phyloP scores from a whole-genome alignment of 106 monocot species.

The Acorus calamus region DNA sequence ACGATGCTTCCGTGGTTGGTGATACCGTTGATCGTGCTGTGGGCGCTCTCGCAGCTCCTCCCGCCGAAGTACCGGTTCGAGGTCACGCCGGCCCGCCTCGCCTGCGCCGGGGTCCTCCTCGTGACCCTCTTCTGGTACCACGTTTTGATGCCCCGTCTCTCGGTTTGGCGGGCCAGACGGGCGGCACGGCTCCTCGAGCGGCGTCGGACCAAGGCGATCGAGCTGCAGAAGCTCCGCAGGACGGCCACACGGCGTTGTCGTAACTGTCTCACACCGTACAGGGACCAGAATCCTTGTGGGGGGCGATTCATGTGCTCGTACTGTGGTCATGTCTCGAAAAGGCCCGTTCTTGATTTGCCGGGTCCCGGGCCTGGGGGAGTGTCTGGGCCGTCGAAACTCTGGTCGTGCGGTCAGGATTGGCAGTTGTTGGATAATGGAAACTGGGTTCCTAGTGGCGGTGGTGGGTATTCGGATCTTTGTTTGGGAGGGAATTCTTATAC shows the following conservation, averaged over 20 bases:
- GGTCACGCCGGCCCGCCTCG: conserved; percentile 54
- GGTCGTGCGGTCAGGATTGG: conserved; percentile 43
- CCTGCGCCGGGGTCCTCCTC: conserved; percentile 50
- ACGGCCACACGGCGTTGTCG: conserved; percentile 55
- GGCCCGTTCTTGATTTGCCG: conserved; percentile 56
- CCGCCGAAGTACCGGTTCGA: conserved; percentile 43
- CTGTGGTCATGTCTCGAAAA: conserved; percentile 63
- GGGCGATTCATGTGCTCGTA: conserved; percentile 71
- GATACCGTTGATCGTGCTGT: conserved; percentile 39
- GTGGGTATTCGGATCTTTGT: conserved; percentile 11
- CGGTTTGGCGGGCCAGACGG: conserved; percentile 44
- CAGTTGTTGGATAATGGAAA: conserved; percentile 1
- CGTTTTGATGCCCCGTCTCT: conserved; percentile 47
- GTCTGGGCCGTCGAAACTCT: conserved; percentile 18
- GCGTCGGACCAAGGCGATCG: conserved; percentile 30
- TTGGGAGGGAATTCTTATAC: conserved; percentile 29
- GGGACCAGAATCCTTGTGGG: conserved; percentile 54
- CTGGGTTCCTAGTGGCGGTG: conserved; percentile 17
- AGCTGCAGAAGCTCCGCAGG: conserved; percentile 57
- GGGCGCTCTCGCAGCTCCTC: conserved; percentile 57
- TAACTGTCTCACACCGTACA: conserved; percentile 56
- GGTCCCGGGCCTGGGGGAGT: conserved; percentile 10
- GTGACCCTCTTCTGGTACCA: conserved; percentile 59
- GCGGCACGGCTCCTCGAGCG: conserved; percentile 45
- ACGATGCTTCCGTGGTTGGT: conserved; percentile 73